Evolutionary conservation across 2,329 filamentous ascomycete genomes (phyloP).

Genomic region (Aspergillus hiratsukae): DNA sequence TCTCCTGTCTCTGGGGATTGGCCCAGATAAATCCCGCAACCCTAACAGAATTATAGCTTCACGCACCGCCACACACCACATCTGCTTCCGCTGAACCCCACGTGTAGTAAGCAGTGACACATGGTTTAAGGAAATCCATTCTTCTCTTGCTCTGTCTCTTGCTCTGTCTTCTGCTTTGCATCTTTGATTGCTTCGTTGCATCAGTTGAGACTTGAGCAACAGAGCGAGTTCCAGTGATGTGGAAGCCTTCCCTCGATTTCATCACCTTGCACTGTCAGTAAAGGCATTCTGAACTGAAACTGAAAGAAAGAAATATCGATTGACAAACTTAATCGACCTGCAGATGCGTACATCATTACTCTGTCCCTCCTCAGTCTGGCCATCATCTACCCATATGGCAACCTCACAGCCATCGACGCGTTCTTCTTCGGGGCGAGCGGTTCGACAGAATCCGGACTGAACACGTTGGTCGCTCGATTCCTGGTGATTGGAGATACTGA

Average conservation of each 20-base stretch:
- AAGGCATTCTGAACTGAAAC: background rate
- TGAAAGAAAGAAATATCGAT: background rate
- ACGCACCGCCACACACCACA: background rate
- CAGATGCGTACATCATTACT: conserved; percentile 40
- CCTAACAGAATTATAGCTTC: background rate
- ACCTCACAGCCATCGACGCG: conserved; percentile 43
- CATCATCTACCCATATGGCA: conserved; percentile 38
- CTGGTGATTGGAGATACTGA: background rate
- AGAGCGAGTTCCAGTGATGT: conserved; percentile 9
- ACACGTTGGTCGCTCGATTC: conserved; percentile 37
- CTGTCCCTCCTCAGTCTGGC: conserved; percentile 33
- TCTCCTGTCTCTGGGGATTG: background rate
- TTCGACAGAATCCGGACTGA: conserved; percentile 50
- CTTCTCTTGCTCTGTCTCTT: too few relatives aligned
- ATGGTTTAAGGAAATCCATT: too few relatives aligned
- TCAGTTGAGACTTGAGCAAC: too few relatives aligned
- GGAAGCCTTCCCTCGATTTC: conserved; percentile 23
- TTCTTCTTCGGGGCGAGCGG: conserved; percentile 50
- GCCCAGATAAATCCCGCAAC: background rate
- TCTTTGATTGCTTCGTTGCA: too few relatives aligned
- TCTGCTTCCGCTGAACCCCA: background rate
- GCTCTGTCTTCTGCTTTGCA: too few relatives aligned
- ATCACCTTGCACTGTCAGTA: conserved; percentile 28
- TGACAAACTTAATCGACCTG: background rate
- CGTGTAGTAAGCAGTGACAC: background rate